Evolutionary conservation across 305 asterid species (phyloP), one percentile per base, ranked within the genome.

Genomic region (Fraxinus greggii): DNA sequence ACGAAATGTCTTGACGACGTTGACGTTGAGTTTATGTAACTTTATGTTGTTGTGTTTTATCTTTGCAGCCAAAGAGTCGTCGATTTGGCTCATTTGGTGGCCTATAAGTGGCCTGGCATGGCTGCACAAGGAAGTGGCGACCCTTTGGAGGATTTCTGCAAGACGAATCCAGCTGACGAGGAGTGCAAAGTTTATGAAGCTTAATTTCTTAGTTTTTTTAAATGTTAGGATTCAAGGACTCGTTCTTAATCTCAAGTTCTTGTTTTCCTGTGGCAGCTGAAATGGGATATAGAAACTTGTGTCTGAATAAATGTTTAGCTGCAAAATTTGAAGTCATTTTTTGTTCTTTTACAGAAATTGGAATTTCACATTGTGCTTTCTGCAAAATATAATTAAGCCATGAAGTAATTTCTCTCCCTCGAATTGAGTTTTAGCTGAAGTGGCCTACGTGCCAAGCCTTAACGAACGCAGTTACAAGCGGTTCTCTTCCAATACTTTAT

Each of bases 11-110:
- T 76, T 17, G 2, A 6, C n/a, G n/a, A n/a, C n/a, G n/a, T n/a
- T 76, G 38, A 36, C 3, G 19, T 24, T 8, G 19, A 40, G 42
- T 15, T 9, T 29, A 21, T 63, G 56, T 21, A 15, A 75, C 72
- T 38, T 38, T 33, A 45, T 48, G 10, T 28, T 65, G 36, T 40
- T 12, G 2, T 42, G n/a, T 33, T 72, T 56, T 54, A 75, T 45
- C 79, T 73, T 81, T 81, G 88, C 93, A 94, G 98, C 89, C 98
- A 95, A 91, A 82, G 98, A 51, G 98, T 95, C 10, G 98, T 95
- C 13, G 98, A 95, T 87, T 90, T 93, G 93, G 97, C 98, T 45
- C 97, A 95, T 85, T 80, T 95, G 59, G 97, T 95, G 82, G 98
- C 98, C 32, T 77, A n/a, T 21, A 89, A 92, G 85, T 93, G 98